These are phyloP conservation scores for Chaetomium olivaceum DNA, from an alignment of 2,329 filamentous ascomycete species.

Conservation along the genomic window DNA sequence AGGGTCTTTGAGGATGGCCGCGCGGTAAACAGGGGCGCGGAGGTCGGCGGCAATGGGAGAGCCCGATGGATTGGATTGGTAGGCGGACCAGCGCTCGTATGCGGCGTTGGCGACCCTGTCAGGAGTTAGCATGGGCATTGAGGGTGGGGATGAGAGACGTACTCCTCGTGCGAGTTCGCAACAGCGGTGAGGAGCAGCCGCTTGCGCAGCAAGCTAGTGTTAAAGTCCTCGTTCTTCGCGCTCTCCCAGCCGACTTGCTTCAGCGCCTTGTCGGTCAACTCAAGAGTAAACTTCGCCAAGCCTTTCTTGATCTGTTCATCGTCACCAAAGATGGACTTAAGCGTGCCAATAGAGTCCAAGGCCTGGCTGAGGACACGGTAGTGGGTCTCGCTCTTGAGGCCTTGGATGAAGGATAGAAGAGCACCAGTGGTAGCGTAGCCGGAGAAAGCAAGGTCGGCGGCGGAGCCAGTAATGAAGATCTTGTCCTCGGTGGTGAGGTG, in stretches of 20 bases:
- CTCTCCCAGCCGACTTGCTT: slow-evolving; percentile 86
- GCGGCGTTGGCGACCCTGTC: slow-evolving; percentile 69
- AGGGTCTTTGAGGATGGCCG: slow-evolving; percentile 70
- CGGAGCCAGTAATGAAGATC: slow-evolving; percentile 88
- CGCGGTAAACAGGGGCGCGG: slow-evolving; percentile 76
- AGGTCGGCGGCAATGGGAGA: slow-evolving; percentile 78
- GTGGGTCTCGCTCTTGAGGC: slow-evolving; percentile 78
- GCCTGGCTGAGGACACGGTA: slow-evolving; percentile 90
- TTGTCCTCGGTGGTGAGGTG: slow-evolving; percentile 83
- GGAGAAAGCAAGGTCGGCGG: slow-evolving; percentile 83
- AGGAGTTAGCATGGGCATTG: slow-evolving; percentile 28
- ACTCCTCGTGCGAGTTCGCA: slow-evolving; percentile 72
- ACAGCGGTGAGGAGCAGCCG: slow-evolving; percentile 76
- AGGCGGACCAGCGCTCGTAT: slow-evolving; percentile 76
- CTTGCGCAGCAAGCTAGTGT: slow-evolving; percentile 79
- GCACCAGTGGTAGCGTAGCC: slow-evolving; percentile 81
- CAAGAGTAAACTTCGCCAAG: slow-evolving; percentile 75
- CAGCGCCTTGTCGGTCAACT: slow-evolving; percentile 72
- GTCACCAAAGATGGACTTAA: slow-evolving; percentile 83
- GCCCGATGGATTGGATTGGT: slow-evolving; percentile 66
- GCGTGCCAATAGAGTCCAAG: slow-evolving; percentile 69
- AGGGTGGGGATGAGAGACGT: slow-evolving; percentile 39
- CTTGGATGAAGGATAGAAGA: slow-evolving; percentile 78
- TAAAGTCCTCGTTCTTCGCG: slow-evolving; percentile 73
- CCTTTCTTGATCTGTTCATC: slow-evolving; percentile 71